Evolutionary conservation across 208 protist genomes (phyloP), one percentile per base, ranked within the genome.

Genomic region (Vickermania ingenoplastis): DNA sequence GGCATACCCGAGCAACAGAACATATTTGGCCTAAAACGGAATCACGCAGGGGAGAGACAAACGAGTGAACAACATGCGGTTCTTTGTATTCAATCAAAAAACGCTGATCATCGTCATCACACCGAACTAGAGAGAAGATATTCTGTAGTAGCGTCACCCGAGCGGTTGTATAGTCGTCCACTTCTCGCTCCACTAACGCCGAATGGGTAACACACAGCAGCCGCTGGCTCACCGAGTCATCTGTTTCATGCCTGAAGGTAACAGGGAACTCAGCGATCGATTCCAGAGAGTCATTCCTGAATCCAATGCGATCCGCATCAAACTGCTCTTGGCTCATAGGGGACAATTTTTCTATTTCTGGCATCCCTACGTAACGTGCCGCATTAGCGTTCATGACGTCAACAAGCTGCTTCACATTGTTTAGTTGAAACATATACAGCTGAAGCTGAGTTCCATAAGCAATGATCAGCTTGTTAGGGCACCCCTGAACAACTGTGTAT

Each of bases 161-260:
- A 27, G 88, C 67, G 1, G 77, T 59, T 54, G 74, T 92, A 70
- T 97, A 97, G 22, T 83, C 86, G 3, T 72, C 71, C 0, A 86
- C 78, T 53, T 97, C 93, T 21, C 92, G 73, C 65, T 97, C 91
- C 0, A 94, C 66, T n/a, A 97, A n/a, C 31, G 72, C 83, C 0
- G 77, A 31, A 23, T 70, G 52, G 1, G 86, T 91, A 0, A 90
- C 88, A 45, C 83, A 81, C 14, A 97, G 63, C 13, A 92, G 56
- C 0, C 92, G 86, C 0, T 59, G 62, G 31, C 91, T 72, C 29
- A 83, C 69, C n/a, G 57, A 54, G 26, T 70, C 50, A 1, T 31
- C 23, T 23, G 14, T 27, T 22, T 26, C 13, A 23, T 61, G 13
- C 25, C 41, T 49, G 14, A 11, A 25, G 25, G 73, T 58, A 3